Conservation (phyloP, 805 yeast species). For the Citeromyces matritensis region DNA sequence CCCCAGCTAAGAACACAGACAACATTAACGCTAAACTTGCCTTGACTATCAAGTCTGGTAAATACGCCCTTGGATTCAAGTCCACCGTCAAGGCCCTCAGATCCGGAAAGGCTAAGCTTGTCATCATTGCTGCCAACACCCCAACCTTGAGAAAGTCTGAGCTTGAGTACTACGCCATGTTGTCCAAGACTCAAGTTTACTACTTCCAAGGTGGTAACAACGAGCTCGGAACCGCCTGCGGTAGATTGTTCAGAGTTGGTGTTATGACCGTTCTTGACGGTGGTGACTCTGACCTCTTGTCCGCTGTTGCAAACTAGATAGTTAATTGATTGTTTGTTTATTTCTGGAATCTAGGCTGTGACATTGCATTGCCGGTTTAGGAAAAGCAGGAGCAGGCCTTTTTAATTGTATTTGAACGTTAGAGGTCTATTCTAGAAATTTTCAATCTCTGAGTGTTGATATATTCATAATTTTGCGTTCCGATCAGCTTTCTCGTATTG, state of each 20-base stretch:
- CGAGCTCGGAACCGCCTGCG: conserved; percentile 99
- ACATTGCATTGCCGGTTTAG: no score
- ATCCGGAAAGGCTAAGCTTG: conserved; percentile 97
- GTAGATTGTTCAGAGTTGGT: conserved; percentile 99
- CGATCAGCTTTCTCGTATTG: no score
- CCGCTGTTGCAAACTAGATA: conserved; percentile 25
- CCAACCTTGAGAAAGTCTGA: conserved; percentile 99
- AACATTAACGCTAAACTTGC: conserved; percentile 97
- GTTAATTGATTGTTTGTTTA: no score
- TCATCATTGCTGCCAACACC: conserved; percentile 97
- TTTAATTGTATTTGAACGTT: no score
- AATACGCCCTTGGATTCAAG: conserved; percentile 99
- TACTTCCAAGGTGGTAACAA: conserved; percentile 99
- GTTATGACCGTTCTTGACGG: conserved; percentile 91
- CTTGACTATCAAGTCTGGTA: conserved; percentile 97
- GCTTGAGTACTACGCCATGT: conserved; percentile 99
- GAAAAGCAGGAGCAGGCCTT: no score
- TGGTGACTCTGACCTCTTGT: conserved; percentile 98
- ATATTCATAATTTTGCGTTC: no score
- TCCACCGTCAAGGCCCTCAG: conserved; percentile 96
- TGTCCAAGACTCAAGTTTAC: conserved; percentile 93
- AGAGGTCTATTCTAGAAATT: no score
- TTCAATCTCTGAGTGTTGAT: no score
- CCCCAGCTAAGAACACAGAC: conserved; percentile 92
- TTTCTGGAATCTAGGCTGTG: no score